Evolutionary conservation across 441 rosid species (phyloP).

Genomic region (Syzygium syzygioides): DNA sequence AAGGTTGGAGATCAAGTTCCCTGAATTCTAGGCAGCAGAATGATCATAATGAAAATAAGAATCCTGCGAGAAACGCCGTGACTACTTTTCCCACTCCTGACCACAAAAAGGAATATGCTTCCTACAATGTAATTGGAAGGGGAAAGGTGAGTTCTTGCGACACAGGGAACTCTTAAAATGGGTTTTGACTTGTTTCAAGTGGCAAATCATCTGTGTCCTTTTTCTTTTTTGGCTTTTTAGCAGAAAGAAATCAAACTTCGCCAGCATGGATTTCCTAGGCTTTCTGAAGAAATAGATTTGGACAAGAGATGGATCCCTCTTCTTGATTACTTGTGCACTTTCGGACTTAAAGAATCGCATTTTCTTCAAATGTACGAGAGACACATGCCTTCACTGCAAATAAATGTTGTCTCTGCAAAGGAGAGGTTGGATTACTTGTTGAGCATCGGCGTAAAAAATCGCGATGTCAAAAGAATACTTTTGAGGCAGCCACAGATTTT

Average conservation of each 20-base stretch:
- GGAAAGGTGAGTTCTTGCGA: slow-evolving; percentile 37
- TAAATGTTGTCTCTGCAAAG: slow-evolving; percentile 64
- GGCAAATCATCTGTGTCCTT: slow-evolving; percentile 1
- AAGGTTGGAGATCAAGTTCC: slow-evolving; percentile 10
- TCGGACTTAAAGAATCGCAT: slow-evolving; percentile 82
- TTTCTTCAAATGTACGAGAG: slow-evolving; percentile 86
- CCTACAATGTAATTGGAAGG: slow-evolving; percentile 25
- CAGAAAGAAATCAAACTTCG: slow-evolving; percentile 22
- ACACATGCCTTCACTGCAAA: slow-evolving; percentile 78
- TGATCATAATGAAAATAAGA: slow-evolving; percentile 16
- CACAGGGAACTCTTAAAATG: background rate
- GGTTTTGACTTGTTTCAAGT: background rate
- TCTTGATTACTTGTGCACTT: slow-evolving; percentile 68
- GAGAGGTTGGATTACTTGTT: slow-evolving; percentile 85
- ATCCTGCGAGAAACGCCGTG: slow-evolving; percentile 14
- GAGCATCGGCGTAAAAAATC: slow-evolving; percentile 81
- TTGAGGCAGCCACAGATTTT: slow-evolving; percentile 89
- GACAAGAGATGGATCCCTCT: slow-evolving; percentile 85
- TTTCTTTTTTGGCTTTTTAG: slow-evolving; percentile 26
- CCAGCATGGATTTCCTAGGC: slow-evolving; percentile 39
- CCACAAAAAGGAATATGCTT: slow-evolving; percentile 23
- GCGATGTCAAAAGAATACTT: slow-evolving; percentile 76
- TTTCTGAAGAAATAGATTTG: slow-evolving; percentile 66
- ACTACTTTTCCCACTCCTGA: slow-evolving; percentile 9
- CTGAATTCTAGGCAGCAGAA: slow-evolving; percentile 15